Base-by-base conservation (phyloP, 305 asterid genomes). In the Fraxinus angustifolia region DNA sequence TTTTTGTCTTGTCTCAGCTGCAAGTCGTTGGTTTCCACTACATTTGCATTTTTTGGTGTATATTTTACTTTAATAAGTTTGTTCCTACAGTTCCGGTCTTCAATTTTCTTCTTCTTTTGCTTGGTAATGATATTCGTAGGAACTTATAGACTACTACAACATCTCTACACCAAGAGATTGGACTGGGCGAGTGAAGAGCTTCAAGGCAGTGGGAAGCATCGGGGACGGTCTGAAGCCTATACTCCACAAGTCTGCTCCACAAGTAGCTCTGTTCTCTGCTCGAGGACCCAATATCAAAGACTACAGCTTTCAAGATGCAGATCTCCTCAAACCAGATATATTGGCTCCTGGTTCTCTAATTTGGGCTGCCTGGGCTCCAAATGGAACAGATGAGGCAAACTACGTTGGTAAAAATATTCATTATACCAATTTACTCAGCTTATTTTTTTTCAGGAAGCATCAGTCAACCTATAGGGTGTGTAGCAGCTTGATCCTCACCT, bases 301-400 rank as follows among this genome's bases (percentile, higher is more conserved):
- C 82, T 96, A 92, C 89, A 92, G 98, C 79, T 96, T 94, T 83
- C 92, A 87, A 84, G 99, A 96, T 19, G 98, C 99, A 6, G 99
- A 96, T 88, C 90, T 96, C 86, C 90, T 96, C 58, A 96, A 96
- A 87, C 99, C 99, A 0, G 99, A 96, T 84, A 96, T 96, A 82
- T 89, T 96, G 73, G 99, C 99, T 80, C 99, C 99, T 0, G 99
- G 99, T 75, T 92, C 94, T 84, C 92, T 96, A 8, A 96, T 96
- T 76, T 96, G 99, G 99, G 97, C 99, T 76, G 98, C 99, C 75
- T 96, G 99, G 99, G 84, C 98, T 79, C 97, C 91, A 45, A 93
- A 94, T 50, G 99, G 99, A 81, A 96, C 99, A 14, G 98, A 96
- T 58, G 98, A 96, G 88, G 88, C 98, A 30, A 93, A 96, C 84